Percentiles rank a stretch among this genome's conserved stretches.
Conservation (phyloP, 2,329 filamentous ascomycete species). For the Calonectria naviculata region DNA sequence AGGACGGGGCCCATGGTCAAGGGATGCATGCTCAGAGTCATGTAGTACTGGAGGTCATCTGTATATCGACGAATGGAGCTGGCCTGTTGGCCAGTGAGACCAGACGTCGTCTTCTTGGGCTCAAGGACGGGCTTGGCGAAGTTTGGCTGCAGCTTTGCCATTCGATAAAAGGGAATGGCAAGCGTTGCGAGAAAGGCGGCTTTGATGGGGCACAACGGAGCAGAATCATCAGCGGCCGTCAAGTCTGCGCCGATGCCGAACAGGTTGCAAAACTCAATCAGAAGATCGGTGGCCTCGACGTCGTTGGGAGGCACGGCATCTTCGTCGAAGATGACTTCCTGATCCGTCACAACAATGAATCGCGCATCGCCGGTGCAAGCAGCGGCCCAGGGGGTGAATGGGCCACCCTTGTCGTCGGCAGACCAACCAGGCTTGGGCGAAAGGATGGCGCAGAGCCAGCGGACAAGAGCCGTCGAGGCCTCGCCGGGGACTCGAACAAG, state of each 20-base stretch:
- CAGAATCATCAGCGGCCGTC: constrained; percentile 12
- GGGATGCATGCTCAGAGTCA: constrained; percentile 46
- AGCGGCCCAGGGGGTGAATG: constrained; percentile 35
- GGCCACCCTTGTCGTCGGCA: constrained; percentile 29
- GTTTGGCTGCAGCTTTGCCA: constrained; percentile 38
- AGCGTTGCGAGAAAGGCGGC: constrained; percentile 39
- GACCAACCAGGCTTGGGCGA: constrained; percentile 35
- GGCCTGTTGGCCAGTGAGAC: constrained; percentile 19
- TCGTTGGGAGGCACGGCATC: constrained; percentile 27
- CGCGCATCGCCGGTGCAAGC: constrained; percentile 24
- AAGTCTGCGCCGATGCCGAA: constrained; percentile 38
- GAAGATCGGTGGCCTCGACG: constrained; percentile 34
- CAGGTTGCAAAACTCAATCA: constrained; percentile 40
- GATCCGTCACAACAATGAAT: constrained; percentile 36
- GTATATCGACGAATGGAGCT: constrained; percentile 33
- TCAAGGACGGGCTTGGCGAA: constrained; percentile 32
- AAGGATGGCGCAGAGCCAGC: constrained; percentile 42
- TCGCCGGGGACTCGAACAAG: constrained; percentile 31
- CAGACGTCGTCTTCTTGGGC: background rate
- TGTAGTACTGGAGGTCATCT: constrained; percentile 39
- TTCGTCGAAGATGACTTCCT: constrained; percentile 27
- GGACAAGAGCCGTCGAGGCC: constrained; percentile 36
- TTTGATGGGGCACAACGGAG: constrained; percentile 36
- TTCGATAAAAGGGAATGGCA: constrained; percentile 40
- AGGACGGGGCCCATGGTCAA: constrained; percentile 38